A percentile compares a stretch with the other conserved stretches of the same genome.
Evolutionary conservation across 2,329 filamentous ascomycete genomes (phyloP).

Genomic region (Leptodontidium sp.): DNA sequence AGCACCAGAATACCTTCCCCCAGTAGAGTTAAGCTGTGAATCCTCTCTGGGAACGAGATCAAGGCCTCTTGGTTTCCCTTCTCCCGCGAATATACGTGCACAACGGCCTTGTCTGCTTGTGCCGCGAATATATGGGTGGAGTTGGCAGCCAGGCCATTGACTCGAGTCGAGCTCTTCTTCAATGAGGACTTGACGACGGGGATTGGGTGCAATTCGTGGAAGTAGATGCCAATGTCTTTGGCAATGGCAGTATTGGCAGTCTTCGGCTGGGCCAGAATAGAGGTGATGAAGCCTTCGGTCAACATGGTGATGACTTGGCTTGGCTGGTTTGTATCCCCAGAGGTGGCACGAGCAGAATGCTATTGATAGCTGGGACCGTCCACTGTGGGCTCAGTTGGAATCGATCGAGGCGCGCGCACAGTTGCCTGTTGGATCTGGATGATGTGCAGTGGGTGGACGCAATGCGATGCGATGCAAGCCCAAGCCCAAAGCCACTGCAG

Average conservation of each 20-base stretch:
- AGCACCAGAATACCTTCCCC: constrained; percentile 75
- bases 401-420: constrained; percentile 7
- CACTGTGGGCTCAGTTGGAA: background rate
- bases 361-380: background rate
- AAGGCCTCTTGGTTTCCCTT: constrained; percentile 88
- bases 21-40: constrained; percentile 78
- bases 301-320: constrained; percentile 54
- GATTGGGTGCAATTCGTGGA: constrained; percentile 82
- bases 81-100: constrained; percentile 88
- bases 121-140: constrained; percentile 88
- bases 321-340: background rate
- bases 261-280: constrained; percentile 64
- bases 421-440: background rate
- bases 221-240: constrained; percentile 87
- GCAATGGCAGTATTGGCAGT: constrained; percentile 69
- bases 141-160: constrained; percentile 82
- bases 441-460: background rate
- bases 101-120: constrained; percentile 88
- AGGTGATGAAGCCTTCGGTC: constrained; percentile 66
- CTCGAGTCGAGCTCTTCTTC: constrained; percentile 89
- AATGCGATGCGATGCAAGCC: background rate
- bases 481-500: constrained; percentile 4
- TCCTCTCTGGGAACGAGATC: constrained; percentile 86
- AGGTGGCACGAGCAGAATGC: background rate
- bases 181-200: constrained; percentile 78